These are phyloP conservation scores for Candida neerlandica DNA, from an alignment of 1,139 yeast genomes.

Conservation along the genomic window DNA sequence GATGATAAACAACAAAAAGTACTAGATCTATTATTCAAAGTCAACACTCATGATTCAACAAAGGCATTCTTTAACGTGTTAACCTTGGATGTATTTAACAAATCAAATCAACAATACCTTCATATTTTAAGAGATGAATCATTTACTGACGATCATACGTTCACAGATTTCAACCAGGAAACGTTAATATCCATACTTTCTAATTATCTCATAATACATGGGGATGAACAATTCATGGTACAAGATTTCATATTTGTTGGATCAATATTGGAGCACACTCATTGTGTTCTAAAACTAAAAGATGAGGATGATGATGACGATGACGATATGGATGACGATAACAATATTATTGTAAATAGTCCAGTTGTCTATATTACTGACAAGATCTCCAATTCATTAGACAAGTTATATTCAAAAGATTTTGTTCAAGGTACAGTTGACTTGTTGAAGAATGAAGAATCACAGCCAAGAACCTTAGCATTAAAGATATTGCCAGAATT, in stretches of 20 bases:
- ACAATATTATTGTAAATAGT: constrained; percentile 4
- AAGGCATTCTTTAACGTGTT: constrained; percentile 11
- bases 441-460: constrained; percentile 18
- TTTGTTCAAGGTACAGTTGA: constrained; percentile 29
- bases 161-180: neutral
- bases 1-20: neutral
- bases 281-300: constrained; percentile 20
- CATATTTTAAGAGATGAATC: constrained; percentile 5
- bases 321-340: constrained; percentile 6
- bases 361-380: constrained; percentile 2
- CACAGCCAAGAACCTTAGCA: constrained; percentile 15
- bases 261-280: constrained; percentile 24
- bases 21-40: constrained; percentile 8
- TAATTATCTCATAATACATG: constrained; percentile 25
- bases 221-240: constrained; percentile 16
- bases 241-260: constrained; percentile 27
- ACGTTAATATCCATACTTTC: constrained; percentile 21
- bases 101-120: constrained; percentile 2
- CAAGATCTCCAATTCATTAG: constrained; percentile 6
- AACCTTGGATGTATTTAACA: constrained; percentile 4
- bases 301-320: constrained; percentile 12
- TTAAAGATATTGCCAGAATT: constrained; percentile 30
- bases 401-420: constrained; percentile 22
- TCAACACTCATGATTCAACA: constrained; percentile 5
- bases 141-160: neutral